These are phyloP conservation scores for Protomyces pachydermus DNA, from an alignment of 1,139 yeast genomes.

Conservation along the genomic window DNA sequence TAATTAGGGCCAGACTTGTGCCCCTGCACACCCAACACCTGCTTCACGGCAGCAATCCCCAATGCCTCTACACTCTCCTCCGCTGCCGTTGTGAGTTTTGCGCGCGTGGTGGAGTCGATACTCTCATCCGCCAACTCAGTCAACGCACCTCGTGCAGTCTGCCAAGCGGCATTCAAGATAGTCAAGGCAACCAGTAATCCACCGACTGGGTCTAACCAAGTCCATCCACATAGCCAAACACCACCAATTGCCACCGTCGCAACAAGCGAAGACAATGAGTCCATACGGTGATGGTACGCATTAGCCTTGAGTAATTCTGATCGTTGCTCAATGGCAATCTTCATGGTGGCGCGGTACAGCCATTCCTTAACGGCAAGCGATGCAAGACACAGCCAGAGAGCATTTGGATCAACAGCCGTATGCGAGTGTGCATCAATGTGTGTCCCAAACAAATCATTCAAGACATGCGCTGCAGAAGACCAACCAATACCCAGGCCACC, in stretches of 20 bases:
- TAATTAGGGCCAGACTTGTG: slow-evolving; percentile 33
- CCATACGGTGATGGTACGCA: slow-evolving; percentile 99
- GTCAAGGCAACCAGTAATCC: slow-evolving; percentile 78
- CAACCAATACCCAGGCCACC: slow-evolving; percentile 86
- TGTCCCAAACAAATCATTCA: slow-evolving; percentile 32
- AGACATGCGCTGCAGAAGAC: slow-evolving; percentile 28
- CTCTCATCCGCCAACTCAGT: slow-evolving; percentile 66
- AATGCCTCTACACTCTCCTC: slow-evolving; percentile 12
- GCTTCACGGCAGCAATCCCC: slow-evolving; percentile 15
- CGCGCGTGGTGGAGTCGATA: slow-evolving; percentile 29
- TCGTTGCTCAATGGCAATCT: slow-evolving; percentile 67
- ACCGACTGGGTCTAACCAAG: slow-evolving; percentile 85
- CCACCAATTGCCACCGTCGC: slow-evolving; percentile 88
- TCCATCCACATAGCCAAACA: slow-evolving; percentile 56
- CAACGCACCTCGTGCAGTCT: slow-evolving; percentile 64
- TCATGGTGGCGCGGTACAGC: slow-evolving; percentile 73
- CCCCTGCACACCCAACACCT: slow-evolving; percentile 31
- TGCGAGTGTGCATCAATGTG: slow-evolving; percentile 46
- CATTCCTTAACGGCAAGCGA: slow-evolving; percentile 83
- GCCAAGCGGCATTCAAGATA: slow-evolving; percentile 78
- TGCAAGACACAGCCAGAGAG: slow-evolving; percentile 93
- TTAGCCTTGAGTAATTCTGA: slow-evolving; percentile 90
- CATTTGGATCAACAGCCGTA: slow-evolving; percentile 59
- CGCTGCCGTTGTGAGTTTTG: slow-evolving; percentile 20
- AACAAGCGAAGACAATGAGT: slow-evolving; percentile 83